Percentiles rank a stretch among this genome's conserved stretches.
Conservation (phyloP, 805 yeast species). For the Jamesozyma gamospora region DNA sequence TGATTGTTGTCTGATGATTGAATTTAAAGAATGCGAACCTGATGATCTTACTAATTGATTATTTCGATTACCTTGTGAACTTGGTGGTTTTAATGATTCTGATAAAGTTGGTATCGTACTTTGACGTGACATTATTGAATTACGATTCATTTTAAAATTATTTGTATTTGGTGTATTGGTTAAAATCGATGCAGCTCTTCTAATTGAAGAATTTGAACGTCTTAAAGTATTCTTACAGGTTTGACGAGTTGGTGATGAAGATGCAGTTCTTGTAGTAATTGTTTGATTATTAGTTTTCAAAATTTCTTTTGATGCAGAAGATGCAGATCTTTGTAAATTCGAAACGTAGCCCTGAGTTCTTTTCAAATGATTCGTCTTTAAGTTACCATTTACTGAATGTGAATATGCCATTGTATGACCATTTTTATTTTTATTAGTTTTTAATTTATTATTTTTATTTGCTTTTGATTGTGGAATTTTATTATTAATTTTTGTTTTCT, state of each 20-base stretch:
- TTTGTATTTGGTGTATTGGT: slow-evolving; percentile 12
- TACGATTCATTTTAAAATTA: background rate
- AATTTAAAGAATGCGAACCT: slow-evolving; percentile 19
- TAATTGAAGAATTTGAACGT: slow-evolving; percentile 29
- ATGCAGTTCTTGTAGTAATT: too few species aligned
- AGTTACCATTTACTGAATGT: slow-evolving; percentile 10
- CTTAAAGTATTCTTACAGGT: slow-evolving; percentile 13
- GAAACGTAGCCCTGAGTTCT: slow-evolving; percentile 24
- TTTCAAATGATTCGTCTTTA: slow-evolving; percentile 20
- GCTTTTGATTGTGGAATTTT: background rate
- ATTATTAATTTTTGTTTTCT: background rate
- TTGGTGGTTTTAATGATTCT: too few species aligned
- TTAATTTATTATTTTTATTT: slow-evolving; percentile 3
- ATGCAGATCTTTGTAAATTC: slow-evolving; percentile 23
- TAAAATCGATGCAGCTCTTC: slow-evolving; percentile 29
- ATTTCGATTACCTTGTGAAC: too few species aligned
- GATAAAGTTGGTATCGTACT: background rate
- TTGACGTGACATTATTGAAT: background rate
- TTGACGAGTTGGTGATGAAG: background rate
- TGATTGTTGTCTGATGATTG: slow-evolving; percentile 27
- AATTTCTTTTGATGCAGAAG: slow-evolving; percentile 1
- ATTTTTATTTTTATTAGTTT: background rate
- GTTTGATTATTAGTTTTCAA: too few species aligned
- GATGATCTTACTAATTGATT: slow-evolving; percentile 17
- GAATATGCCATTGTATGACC: slow-evolving; percentile 7